A percentile compares a stretch with the other conserved stretches of the same genome.
Evolutionary conservation across 2,329 filamentous ascomycete genomes (phyloP).

Genomic region (Calonectria pteridis): DNA sequence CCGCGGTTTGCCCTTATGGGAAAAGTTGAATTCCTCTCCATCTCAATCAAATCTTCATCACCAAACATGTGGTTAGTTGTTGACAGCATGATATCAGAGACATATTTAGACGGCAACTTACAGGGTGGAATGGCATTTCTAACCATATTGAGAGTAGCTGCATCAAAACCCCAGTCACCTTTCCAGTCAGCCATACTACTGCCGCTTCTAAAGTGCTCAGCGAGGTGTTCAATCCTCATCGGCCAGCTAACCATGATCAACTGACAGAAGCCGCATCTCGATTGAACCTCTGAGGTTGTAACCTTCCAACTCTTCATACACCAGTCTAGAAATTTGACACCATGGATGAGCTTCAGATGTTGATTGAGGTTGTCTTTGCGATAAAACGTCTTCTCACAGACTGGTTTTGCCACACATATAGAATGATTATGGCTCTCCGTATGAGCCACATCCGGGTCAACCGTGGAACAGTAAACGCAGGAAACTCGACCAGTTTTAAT

Average conservation of each 20-base stretch:
- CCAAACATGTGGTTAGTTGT: slow-evolving; percentile 53
- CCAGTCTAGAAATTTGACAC: slow-evolving; percentile 71
- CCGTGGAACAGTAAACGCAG: slow-evolving; percentile 71
- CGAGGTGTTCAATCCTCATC: slow-evolving; percentile 71
- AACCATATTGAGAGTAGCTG: slow-evolving; percentile 70
- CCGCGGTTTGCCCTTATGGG: slow-evolving; percentile 64
- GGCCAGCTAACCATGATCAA: slow-evolving; percentile 72
- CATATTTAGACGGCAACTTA: slow-evolving; percentile 58
- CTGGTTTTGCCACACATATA: slow-evolving; percentile 74
- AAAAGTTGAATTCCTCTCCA: slow-evolving; percentile 69
- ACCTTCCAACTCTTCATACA: slow-evolving; percentile 76
- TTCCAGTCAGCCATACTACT: slow-evolving; percentile 77
- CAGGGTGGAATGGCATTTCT: slow-evolving; percentile 76
- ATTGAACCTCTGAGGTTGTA: slow-evolving; percentile 70
- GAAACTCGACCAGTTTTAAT: slow-evolving; percentile 67
- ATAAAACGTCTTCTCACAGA: slow-evolving; percentile 74
- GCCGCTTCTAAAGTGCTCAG: slow-evolving; percentile 75
- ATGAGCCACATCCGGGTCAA: slow-evolving; percentile 67
- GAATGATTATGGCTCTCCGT: slow-evolving; percentile 71
- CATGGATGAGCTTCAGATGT: slow-evolving; percentile 72
- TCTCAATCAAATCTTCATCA: slow-evolving; percentile 71
- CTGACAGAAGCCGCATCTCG: slow-evolving; percentile 75
- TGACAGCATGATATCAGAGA: slow-evolving; percentile 49
- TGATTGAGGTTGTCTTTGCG: slow-evolving; percentile 76
- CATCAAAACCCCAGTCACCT: slow-evolving; percentile 77